Evolutionary conservation across 345 rosid species (phyloP).

Genomic region (Clausena lansium): DNA sequence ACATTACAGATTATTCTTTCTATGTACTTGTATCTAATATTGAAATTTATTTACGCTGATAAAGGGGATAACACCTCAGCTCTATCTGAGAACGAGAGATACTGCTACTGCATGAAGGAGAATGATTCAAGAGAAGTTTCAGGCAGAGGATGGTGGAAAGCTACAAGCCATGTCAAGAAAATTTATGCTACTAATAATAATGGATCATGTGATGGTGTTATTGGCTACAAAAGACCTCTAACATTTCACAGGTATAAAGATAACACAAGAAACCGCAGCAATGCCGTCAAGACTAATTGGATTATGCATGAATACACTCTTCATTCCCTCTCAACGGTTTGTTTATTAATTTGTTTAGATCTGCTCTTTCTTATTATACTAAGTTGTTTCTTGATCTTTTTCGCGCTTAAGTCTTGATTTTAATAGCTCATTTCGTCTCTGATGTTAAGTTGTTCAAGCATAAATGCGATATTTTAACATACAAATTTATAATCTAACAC

Average conservation of each 20-base stretch:
- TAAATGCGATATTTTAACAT: no score
- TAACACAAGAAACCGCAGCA: slow-evolving; percentile 19
- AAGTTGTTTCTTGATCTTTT: no score
- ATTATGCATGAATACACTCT: slow-evolving; percentile 15
- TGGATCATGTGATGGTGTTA: background rate
- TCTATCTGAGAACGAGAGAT: slow-evolving; percentile 19
- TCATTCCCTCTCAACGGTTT: background rate
- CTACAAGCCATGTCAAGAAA: slow-evolving; percentile 44
- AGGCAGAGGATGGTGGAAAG: slow-evolving; percentile 51
- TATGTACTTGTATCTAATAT: no score
- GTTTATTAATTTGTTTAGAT: no score
- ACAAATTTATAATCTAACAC: no score
- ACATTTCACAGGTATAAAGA: slow-evolving; percentile 34
- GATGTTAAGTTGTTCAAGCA: no score
- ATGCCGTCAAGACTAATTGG: slow-evolving; percentile 17
- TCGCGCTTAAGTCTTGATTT: no score
- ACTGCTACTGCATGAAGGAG: slow-evolving; percentile 24
- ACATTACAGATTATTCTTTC: no score
- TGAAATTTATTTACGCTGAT: background rate
- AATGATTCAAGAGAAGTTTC: slow-evolving; percentile 36
- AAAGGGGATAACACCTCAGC: slow-evolving; percentile 14
- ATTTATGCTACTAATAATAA: slow-evolving; percentile 3
- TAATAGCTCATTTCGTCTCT: no score
- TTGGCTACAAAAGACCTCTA: slow-evolving; percentile 30
- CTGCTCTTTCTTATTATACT: no score